Evolutionary conservation across 1,284 basidiomycete genomes (phyloP).

Genomic region (Vanrija sp.): DNA sequence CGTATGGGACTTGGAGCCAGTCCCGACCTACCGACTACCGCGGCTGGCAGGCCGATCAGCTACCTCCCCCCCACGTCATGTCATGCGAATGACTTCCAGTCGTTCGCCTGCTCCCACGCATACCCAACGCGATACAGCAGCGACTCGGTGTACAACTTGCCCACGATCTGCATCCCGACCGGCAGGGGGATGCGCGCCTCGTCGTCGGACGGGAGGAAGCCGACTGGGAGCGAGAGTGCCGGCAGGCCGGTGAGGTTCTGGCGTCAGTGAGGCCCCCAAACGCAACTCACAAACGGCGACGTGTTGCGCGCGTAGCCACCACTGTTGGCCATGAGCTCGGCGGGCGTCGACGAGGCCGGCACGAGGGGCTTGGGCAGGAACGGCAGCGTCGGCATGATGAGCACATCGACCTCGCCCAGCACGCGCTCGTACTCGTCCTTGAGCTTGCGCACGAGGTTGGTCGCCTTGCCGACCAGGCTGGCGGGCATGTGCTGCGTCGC

Average conservation of each 20-base stretch:
- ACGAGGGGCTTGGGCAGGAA: constrained; percentile 19
- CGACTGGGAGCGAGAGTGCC: constrained; percentile 44
- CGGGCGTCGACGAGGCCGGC: constrained; percentile 4
- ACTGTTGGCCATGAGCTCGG: constrained; percentile 22
- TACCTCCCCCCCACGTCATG: no score
- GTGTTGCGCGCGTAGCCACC: constrained; percentile 28
- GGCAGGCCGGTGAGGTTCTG: constrained; percentile 42
- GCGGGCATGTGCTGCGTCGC: constrained; percentile 24
- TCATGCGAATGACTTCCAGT: constrained; percentile 32
- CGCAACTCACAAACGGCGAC: constrained; percentile 26
- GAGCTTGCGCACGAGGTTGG: constrained; percentile 48
- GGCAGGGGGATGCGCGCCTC: constrained; percentile 39
- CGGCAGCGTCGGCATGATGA: constrained; percentile 52
- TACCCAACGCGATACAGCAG: constrained; percentile 45
- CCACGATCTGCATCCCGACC: constrained; percentile 48
- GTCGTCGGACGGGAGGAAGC: constrained; percentile 36
- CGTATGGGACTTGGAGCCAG: no score
- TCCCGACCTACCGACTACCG: no score
- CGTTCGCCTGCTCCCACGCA: constrained; percentile 41
- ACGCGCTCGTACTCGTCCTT: constrained; percentile 49
- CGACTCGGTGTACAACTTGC: constrained; percentile 39
- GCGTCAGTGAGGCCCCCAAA: not conserved
- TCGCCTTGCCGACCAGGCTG: constrained; percentile 25
- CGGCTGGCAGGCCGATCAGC: no score
- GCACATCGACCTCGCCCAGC: constrained; percentile 49